Evolutionary conservation across 116 monocot genomes (phyloP), one percentile per base, ranked within the genome.

Genomic region (Cymodocea nodosa): DNA sequence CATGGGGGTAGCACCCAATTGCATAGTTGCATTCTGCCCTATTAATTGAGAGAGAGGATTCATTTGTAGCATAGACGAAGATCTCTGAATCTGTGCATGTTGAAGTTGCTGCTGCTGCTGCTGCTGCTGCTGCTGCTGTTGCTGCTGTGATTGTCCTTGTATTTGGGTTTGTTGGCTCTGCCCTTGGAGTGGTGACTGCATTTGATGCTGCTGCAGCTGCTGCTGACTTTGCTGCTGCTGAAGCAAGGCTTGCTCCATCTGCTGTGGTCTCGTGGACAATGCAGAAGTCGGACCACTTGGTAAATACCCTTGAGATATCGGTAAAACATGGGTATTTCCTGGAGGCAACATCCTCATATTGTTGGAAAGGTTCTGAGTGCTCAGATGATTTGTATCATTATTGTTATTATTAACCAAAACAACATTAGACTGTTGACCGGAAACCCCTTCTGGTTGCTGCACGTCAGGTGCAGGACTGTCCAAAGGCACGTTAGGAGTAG

Each of bases 41-140:
- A 90, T 82, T 59, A 95, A 70, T 18, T 90, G 89, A 19, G 87
- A 75, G 18, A 95, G 84, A 16, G 84, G 70, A 76, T 76, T 90
- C 11, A 71, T 66, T 25, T 84, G 72, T 8, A 94, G 73, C 63
- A 83, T 71, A 6, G 82, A 49, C 56, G 86, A 60, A 14, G 90
- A 81, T 70, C 87, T 84, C 63, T 86, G 90, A 8, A 89, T 69
- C 40, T 80, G 86, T 51, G 78, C 59, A 6, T 73, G 75, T 4
- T 55, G 68, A 50, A 82, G 76, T 37, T 83, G 76, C 36, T 76
- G 78, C 39, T 79, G 84, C 59, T 81, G 79, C 23, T 80, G 84
- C 50, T 71, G 59, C 61, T 76, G 76, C 15, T n/a, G n/a, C n/a
- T n/a, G n/a, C n/a, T n/a, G n/a, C n/a, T n/a, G 76, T 37, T 83